phyloP scores from a whole-genome alignment of 2,329 filamentous ascomycete genomes.

The Trichoderma sp. region DNA sequence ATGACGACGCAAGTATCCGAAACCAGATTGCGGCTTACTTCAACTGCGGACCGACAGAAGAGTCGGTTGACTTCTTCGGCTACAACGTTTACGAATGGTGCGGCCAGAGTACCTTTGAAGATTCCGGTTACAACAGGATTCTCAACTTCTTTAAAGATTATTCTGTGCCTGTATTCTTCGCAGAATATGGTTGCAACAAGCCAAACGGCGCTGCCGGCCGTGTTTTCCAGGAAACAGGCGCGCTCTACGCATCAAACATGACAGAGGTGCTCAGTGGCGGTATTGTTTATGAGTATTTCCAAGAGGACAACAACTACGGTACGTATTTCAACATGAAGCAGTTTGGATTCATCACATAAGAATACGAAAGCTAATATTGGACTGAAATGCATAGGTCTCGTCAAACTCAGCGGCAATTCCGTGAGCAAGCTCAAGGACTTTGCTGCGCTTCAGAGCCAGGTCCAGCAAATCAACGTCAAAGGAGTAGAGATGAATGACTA shows the following conservation, averaged over 20 bases:
- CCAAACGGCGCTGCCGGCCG: slow-evolving; percentile 62
- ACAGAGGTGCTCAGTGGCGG: slow-evolving; percentile 86
- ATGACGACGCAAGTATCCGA: slow-evolving; percentile 83
- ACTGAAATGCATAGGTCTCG: slow-evolving; percentile 56
- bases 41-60: slow-evolving; percentile 72
- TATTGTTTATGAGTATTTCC: slow-evolving; percentile 98
- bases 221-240: slow-evolving; percentile 80
- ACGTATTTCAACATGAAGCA: slow-evolving; percentile 34
- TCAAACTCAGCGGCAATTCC: slow-evolving; percentile 57
- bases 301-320: slow-evolving; percentile 88
- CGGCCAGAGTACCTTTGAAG: slow-evolving; percentile 73
- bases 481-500: slow-evolving; percentile 68
- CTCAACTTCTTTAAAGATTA: slow-evolving; percentile 86
- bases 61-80: slow-evolving; percentile 92
- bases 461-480: slow-evolving; percentile 67
- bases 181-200: slow-evolving; percentile 95
- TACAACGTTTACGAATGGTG: slow-evolving; percentile 99
- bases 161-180: slow-evolving; percentile 95
- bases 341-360: background rate
- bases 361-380: background rate
- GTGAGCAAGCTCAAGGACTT: slow-evolving; percentile 75
- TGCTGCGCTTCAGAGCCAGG: slow-evolving; percentile 67
- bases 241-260: slow-evolving; percentile 82
- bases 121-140: slow-evolving; percentile 79
- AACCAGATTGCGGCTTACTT: slow-evolving; percentile 86